phyloP scores from a whole-genome alignment of 139 green algal genomes.

The Trebouxia sp. region DNA sequence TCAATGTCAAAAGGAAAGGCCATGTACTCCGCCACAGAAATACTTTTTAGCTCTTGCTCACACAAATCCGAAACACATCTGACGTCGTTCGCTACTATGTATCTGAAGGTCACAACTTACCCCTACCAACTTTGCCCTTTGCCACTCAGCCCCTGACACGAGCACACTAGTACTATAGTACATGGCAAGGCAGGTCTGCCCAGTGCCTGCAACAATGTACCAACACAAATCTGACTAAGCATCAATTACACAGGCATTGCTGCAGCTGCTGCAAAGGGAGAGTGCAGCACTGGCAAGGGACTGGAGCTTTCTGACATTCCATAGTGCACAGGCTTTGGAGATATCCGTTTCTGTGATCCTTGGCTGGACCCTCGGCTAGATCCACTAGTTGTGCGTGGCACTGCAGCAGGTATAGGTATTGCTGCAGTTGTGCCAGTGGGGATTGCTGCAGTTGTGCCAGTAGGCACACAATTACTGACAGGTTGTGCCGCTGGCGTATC shows the following conservation, averaged over 20 bases:
- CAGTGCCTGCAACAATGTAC: no score
- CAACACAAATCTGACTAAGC: not conserved
- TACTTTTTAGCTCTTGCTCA: no score
- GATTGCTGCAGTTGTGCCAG: not conserved
- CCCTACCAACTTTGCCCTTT: no score
- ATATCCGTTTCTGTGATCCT: not conserved
- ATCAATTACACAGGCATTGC: not conserved
- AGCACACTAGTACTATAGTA: no score
- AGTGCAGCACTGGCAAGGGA: not conserved
- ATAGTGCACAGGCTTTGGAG: not conserved
- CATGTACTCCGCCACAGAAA: no score
- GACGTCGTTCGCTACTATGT: no score
- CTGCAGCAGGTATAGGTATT: not conserved
- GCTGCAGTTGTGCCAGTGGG: slow-evolving; percentile 6
- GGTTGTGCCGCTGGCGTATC: not conserved
- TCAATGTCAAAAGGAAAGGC: no score
- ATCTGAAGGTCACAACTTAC: no score
- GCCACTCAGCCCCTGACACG: no score
- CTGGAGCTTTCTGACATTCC: slow-evolving; percentile 4
- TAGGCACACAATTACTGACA: not conserved
- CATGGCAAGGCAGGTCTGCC: no score
- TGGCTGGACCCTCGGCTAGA: not conserved
- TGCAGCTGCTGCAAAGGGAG: not conserved
- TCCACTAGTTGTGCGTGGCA: no score
- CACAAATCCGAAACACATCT: no score